Base-by-base conservation (phyloP, 176 grass and related monocot species). In the Zea luxurians region DNA sequence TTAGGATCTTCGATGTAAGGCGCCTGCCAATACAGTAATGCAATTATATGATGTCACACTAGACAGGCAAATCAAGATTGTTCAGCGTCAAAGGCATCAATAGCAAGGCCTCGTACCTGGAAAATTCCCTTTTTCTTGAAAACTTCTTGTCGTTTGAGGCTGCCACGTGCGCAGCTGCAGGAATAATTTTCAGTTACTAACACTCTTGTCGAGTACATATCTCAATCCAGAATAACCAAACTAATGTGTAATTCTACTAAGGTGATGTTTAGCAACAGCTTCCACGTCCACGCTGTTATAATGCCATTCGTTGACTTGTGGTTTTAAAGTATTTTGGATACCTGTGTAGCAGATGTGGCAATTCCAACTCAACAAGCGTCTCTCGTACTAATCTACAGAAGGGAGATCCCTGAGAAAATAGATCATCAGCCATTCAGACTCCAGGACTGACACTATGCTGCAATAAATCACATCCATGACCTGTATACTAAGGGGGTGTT, bases 1-100 rank as follows among this genome's bases (percentile, higher is more conserved):
- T 97, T 97, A 7, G 88, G 93, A 89, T 97, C 93, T 80, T 97
- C 91, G 46, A 97, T 82, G 82, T 84, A 97, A 81, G 93, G 93
- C 2, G 40, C 93, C 93, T 97, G 83, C 13, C 27, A 58, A 76
- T 34, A 21, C 38, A 65, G 66, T 16, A 74, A 8, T 50, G 34
- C 18, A 34, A 34, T 0, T 27, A 27, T 0, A 16, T 12, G 59
- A 27, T 58, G 2, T 68, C 64, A 69, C n/a, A 80, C 27, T 27
- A 27, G 27, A 27, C 27, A 9, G 73, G 16, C 66, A 53, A 55
- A 73, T 27, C 27, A 45, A 50, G 16, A 58, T 41, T 35, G n/a
- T 41, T 73, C 21, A 79, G 35, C 2, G 45, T 35, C 55, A 9
- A 10, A 55, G 13, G 8, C 10, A 70, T 53, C 48, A 27, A 40